Evolutionary conservation across 2,329 filamentous ascomycete species (phyloP), one percentile per base, ranked within the genome.

Genomic region (Talaromyces marneffei): DNA sequence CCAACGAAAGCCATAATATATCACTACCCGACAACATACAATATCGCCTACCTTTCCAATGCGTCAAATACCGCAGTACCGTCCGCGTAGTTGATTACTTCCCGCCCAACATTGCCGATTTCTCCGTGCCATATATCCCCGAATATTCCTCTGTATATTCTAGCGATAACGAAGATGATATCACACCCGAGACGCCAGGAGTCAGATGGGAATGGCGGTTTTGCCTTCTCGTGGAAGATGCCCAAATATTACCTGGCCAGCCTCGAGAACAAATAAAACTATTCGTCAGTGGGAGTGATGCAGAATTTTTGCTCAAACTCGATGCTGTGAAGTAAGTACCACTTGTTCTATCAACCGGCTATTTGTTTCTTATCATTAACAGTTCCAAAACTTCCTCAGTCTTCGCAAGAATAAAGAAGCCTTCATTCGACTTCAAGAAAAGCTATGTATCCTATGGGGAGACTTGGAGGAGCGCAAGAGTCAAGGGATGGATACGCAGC

Each of bases 61-160:
- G 92, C 69, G 77, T 82, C 61, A 89, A 85, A 44, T 92, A 92
- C 71, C 84, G 85, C 52, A 79, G 85, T 23, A 80, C 82, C 35
- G 87, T 90, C 37, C 87, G 90, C n/a, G 87, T 96, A 1, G 82
- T 96, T 37, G 90, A 96, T 75, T 97, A 90, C 72, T 85, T 82
- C 62, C 93, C 93, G 0, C 75, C 80, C 2, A 80, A 80, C 1
- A 76, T 97, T 1, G 83, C 86, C 65, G 85, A 93, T 62, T 97
- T 97, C 71, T 79, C 88, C 2, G 68, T 79, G 44, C 74, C 72
- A 31, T 78, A 79, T 59, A 78, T 77, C 2, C 75, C 72, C 20
- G 81, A 83, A 37, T 66, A 76, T 0, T 52, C 74, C 88, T 12
- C 62, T 66, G 57, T 68, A 72, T 25, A 69, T 6, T 42, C 35